Conservation (phyloP, 2,329 filamentous ascomycete species). For the Trichoderma citrinoviride region DNA sequence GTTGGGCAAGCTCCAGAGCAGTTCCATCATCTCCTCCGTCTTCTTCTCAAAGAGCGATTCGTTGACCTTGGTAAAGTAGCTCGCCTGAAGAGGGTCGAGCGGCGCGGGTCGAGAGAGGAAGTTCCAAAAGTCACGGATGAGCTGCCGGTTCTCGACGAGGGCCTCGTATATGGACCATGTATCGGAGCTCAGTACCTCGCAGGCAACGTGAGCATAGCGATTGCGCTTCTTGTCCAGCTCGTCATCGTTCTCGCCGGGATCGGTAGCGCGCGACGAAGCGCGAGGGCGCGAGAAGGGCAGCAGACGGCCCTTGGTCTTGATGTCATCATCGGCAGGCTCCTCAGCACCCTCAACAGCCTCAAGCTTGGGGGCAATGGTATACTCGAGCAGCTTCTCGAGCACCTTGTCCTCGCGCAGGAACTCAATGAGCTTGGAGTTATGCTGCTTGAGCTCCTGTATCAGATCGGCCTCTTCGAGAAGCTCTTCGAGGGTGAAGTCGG, state of each 20-base stretch:
- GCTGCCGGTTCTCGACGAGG: slow-evolving; percentile 76
- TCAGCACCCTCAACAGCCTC: slow-evolving; percentile 53
- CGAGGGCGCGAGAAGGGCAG: slow-evolving; percentile 52
- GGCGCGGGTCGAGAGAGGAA: slow-evolving; percentile 83
- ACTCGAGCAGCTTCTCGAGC: slow-evolving; percentile 81
- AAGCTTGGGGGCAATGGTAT: slow-evolving; percentile 79
- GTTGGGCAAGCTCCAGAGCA: slow-evolving; percentile 79
- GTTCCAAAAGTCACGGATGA: slow-evolving; percentile 83
- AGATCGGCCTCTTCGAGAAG: slow-evolving; percentile 93
- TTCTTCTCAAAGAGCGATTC: slow-evolving; percentile 97
- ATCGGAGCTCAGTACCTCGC: slow-evolving; percentile 90
- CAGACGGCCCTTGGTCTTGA: slow-evolving; percentile 45
- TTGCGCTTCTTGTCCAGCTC: slow-evolving; percentile 87
- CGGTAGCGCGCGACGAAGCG: slow-evolving; percentile 52
- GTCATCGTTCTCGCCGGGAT: slow-evolving; percentile 56
- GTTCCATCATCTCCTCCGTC: slow-evolving; percentile 91
- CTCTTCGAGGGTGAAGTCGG: slow-evolving; percentile 93
- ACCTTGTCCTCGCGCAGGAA: slow-evolving; percentile 86
- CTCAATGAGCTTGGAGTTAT: slow-evolving; percentile 96
- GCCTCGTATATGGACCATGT: slow-evolving; percentile 96
- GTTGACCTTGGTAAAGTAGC: slow-evolving; percentile 98
- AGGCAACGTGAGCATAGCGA: slow-evolving; percentile 90
- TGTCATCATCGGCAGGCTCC: slow-evolving; percentile 51
- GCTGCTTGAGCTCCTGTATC: slow-evolving; percentile 96
- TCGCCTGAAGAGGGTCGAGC: slow-evolving; percentile 87